Evolutionary conservation across 2,329 filamentous ascomycete genomes (phyloP), one percentile per base, ranked within the genome.

Genomic region (Monosporascus sp.): DNA sequence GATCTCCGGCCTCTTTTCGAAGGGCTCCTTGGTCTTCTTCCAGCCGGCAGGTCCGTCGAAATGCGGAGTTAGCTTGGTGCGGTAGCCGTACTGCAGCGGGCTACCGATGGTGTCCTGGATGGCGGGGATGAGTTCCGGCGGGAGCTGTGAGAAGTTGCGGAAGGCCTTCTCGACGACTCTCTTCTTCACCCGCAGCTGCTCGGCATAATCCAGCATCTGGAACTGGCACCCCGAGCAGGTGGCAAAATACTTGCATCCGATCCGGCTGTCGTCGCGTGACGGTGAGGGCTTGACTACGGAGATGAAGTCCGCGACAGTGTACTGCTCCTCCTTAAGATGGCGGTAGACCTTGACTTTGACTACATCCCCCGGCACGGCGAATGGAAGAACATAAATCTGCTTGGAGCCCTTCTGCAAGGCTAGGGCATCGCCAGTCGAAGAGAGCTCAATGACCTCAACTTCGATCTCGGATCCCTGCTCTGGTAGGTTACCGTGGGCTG

Each of bases 11-110:
- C 88, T 79, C 52, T 79, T 76, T 15, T 79, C 72, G 61, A 89
- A 88, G 5, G 69, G 58, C 9, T 66, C 62, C 50, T 72, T 73
- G 53, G 78, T 76, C 65, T 78, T 78, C 54, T 76, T 74, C 54
- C 80, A 72, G 39, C 75, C 79, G 5, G 83, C 82, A 1, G 91
- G 89, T 0, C 84, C 88, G 66, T 96, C 88, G 67, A 97, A 99
- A 71, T 99, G 94, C 27, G 94, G 94, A 18, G 94, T 99, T 60
- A 99, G 80, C 73, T 99, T 99, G 20, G 94, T 99, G 51, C 94
- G 84, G 75, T 99, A 99, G 52, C 87, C 89, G 70, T 95, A 97
- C 71, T 96, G 86, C 56, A 96, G 72, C 2, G 94, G 94, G 42
- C 90, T 96, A 47, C 88, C 89, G 63, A 97, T 91, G 8, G 94